Percentiles rank a stretch among this genome's conserved stretches.
These are phyloP conservation scores for Phytophthora pluvialis DNA, from an alignment of 352 stramenopile genomes.

Conservation along the genomic window DNA sequence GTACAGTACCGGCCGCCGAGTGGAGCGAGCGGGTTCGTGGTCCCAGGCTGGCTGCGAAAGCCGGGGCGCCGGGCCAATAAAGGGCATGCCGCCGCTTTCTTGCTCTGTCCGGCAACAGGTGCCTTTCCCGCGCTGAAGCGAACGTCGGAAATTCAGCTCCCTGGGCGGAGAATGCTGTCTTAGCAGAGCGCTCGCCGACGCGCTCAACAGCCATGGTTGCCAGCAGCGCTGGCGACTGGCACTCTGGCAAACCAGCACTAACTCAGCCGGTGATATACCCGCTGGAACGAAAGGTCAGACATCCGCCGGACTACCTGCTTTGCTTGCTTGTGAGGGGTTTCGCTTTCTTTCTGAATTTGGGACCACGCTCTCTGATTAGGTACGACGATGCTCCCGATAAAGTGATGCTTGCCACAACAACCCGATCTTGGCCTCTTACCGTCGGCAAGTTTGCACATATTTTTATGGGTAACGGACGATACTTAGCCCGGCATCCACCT, in stretches of 20 bases:
- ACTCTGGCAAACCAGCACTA: not conserved
- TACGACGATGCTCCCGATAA: constrained; percentile 15
- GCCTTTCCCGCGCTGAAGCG: constrained; percentile 7
- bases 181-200: not conserved
- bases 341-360: constrained; percentile 21
- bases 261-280: too few species aligned
- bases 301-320: constrained; percentile 17
- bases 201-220: not conserved
- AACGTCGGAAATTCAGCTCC: constrained; percentile 1
- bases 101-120: constrained; percentile 8
- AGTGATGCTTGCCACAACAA: constrained; percentile 5
- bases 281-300: too few species aligned
- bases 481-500: constrained; percentile 22
- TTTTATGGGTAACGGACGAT: constrained; percentile 43
- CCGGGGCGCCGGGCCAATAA: constrained; percentile 17
- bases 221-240: not conserved
- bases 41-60: constrained; percentile 16
- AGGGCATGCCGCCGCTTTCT: constrained; percentile 20
- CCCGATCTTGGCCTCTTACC: constrained; percentile 19
- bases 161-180: too few species aligned
- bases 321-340: constrained; percentile 26
- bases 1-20: not conserved
- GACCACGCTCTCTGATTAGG: constrained; percentile 5
- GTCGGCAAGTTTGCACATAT: not conserved
- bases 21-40: constrained; percentile 24